A percentile compares a stretch with the other conserved stretches of the same genome.
These are phyloP conservation scores for Rhododendron griersonianum DNA, from an alignment of 148 eudicot genomes.

Conservation along the genomic window DNA sequence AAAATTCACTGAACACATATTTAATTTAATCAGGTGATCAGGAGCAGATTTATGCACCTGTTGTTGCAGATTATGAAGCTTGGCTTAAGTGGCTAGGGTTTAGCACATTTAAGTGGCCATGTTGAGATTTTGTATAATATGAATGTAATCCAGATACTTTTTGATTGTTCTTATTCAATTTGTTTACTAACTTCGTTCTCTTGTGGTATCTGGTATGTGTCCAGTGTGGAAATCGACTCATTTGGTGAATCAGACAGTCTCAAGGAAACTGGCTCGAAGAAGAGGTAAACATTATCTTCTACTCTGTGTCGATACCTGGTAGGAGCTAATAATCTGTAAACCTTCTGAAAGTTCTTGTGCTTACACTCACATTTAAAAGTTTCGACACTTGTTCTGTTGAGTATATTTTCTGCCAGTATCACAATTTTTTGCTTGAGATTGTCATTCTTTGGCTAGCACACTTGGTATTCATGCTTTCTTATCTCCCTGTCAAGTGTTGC, in stretches of 20 bases:
- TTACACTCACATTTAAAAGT: background rate
- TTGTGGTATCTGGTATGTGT: constrained; percentile 12
- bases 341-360: background rate
- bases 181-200: background rate
- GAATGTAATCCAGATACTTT: background rate
- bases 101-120: background rate
- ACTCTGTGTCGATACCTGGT: background rate
- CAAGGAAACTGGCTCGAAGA: constrained; percentile 64
- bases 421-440: background rate
- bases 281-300: constrained; percentile 45
- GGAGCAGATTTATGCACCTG: background rate
- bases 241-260: constrained; percentile 47
- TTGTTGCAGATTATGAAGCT: background rate
- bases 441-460: background rate
- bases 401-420: background rate
- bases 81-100: background rate
- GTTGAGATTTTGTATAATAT: background rate
- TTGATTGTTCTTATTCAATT: background rate
- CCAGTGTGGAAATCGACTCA: constrained; percentile 61
- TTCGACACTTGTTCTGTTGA: background rate
- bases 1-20: background rate
- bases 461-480: background rate
- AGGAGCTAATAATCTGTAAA: background rate
- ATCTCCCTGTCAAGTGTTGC: background rate
- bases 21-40: background rate